These are phyloP conservation scores for Fraxinus dipetala DNA, from an alignment of 305 asterid genomes.

Conservation along the genomic window DNA sequence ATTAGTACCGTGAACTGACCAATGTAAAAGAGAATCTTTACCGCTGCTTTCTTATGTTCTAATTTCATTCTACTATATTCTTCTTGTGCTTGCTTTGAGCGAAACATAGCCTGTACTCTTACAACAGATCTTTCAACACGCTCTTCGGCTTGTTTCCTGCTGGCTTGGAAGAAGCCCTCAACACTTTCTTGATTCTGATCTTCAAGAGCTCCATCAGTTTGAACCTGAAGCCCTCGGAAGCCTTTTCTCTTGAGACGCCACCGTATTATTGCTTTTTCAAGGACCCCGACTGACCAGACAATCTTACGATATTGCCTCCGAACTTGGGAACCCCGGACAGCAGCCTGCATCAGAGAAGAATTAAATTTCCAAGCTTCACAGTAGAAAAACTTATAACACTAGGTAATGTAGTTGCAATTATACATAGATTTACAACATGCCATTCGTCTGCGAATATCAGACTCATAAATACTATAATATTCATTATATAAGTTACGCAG, in stretches of 20 bases:
- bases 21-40: conserved; percentile 23
- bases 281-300: conserved; percentile 86
- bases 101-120: conserved; percentile 92
- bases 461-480: neutral
- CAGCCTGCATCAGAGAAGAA: conserved; percentile 46
- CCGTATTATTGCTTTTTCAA: conserved; percentile 86
- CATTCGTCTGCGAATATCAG: neutral
- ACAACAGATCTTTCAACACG: conserved; percentile 94
- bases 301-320: conserved; percentile 79
- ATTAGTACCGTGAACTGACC: neutral
- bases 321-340: conserved; percentile 74
- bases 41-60: conserved; percentile 62
- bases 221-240: conserved; percentile 81
- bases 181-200: conserved; percentile 48
- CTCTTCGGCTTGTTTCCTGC: conserved; percentile 95
- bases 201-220: conserved; percentile 24
- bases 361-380: conserved; percentile 1
- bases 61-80: conserved; percentile 87
- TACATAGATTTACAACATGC: neutral
- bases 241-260: conserved; percentile 97
- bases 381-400: neutral
- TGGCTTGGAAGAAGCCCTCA: conserved; percentile 82
- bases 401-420: neutral
- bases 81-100: conserved; percentile 89
- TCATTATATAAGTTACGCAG: neutral